Conservation (phyloP, 2,329 filamentous ascomycete genomes). For the Apiospora aurea region DNA sequence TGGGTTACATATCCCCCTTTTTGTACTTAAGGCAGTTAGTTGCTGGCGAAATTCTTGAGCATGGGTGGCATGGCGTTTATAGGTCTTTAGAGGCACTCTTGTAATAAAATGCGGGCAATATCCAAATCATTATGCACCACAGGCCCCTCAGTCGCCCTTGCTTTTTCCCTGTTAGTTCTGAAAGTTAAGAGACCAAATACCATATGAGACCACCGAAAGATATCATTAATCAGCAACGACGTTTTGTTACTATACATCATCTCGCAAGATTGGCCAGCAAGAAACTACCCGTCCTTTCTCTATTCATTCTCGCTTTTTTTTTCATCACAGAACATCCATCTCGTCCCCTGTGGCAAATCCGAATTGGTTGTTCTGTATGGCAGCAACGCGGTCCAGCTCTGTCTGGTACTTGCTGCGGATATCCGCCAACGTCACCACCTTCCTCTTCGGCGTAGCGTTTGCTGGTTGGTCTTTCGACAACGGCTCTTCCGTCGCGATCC, state of each 20-base stretch:
- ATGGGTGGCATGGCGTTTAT: conserved; percentile 25
- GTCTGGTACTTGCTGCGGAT: conserved; percentile 87
- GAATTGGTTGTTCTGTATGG: conserved; percentile 90
- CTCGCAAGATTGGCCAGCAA: not conserved
- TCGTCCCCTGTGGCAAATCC: conserved; percentile 68
- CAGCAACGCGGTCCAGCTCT: conserved; percentile 86
- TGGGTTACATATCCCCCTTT: not conserved
- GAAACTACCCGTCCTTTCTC: not conserved
- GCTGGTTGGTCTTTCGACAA: conserved; percentile 28
- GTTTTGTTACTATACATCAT: conserved; percentile 22
- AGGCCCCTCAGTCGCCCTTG: not conserved
- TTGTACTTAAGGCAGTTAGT: conserved; percentile 20
- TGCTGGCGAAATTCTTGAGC: conserved; percentile 23
- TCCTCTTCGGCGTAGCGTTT: conserved; percentile 60
- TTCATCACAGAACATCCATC: conserved; percentile 57
- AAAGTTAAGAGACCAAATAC: conserved; percentile 28
- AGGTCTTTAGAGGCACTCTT: conserved; percentile 19
- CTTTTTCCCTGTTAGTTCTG: not conserved
- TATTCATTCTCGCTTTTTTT: conserved; percentile 20
- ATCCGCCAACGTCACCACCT: conserved; percentile 84
- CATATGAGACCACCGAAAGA: conserved; percentile 23
- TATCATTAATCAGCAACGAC: conserved; percentile 8
- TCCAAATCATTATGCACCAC: conserved; percentile 19
- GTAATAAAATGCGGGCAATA: conserved; percentile 9
- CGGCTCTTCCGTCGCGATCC: conserved; percentile 68